phyloP scores from a whole-genome alignment of 441 rosid genomes.

The Daphne laureola region DNA sequence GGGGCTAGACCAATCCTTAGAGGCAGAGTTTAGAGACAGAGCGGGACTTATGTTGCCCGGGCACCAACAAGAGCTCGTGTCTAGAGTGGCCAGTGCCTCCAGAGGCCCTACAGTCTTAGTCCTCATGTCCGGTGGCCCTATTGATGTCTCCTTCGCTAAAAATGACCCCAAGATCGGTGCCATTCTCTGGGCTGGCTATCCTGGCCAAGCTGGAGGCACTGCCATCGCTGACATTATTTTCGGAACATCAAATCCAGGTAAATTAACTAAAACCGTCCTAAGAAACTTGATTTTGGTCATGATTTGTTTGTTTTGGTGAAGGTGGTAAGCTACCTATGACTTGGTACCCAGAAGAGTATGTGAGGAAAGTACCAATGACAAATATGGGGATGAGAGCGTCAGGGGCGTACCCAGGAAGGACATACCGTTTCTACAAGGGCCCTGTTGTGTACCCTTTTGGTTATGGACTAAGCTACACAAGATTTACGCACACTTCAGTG shows the following conservation, averaged over 20 bases:
- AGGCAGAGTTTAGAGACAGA: slow-evolving; percentile 54
- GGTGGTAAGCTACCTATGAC: slow-evolving; percentile 75
- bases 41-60: slow-evolving; percentile 48
- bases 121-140: slow-evolving; percentile 62
- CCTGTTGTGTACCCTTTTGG: slow-evolving; percentile 85
- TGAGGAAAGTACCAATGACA: slow-evolving; percentile 64
- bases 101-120: slow-evolving; percentile 49
- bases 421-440: slow-evolving; percentile 80
- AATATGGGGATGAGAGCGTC: slow-evolving; percentile 51
- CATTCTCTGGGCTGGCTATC: slow-evolving; percentile 68
- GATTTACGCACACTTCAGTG: slow-evolving; percentile 33
- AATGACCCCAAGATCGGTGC: slow-evolving; percentile 46
- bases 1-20: slow-evolving; percentile 68
- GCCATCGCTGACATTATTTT: slow-evolving; percentile 59
- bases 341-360: slow-evolving; percentile 62
- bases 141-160: slow-evolving; percentile 60
- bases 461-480: slow-evolving; percentile 63
- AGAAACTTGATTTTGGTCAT: no score
- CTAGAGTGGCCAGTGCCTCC: slow-evolving; percentile 48
- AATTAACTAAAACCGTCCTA: background rate
- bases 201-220: slow-evolving; percentile 70
- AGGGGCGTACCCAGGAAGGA: slow-evolving; percentile 55
- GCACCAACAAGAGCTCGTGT: slow-evolving; percentile 52
- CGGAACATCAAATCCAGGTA: slow-evolving; percentile 53
- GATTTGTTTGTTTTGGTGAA: slow-evolving; percentile 1